Evolutionary conservation across 2,329 filamentous ascomycete species (phyloP).

Genomic region (Claviceps spartinae): DNA sequence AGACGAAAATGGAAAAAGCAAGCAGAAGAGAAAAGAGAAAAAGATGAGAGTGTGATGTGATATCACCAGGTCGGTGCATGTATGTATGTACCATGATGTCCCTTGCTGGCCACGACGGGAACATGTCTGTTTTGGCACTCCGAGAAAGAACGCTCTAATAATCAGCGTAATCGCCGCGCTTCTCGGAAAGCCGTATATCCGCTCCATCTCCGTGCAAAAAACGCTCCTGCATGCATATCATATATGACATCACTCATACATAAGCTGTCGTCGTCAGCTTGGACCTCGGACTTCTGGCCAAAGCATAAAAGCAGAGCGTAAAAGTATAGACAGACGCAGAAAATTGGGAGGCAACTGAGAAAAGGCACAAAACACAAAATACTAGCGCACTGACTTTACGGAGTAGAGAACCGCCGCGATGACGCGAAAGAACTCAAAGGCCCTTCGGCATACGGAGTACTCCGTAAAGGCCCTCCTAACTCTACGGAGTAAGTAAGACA

Average conservation of each 20-base stretch:
- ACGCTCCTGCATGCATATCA: constrained; percentile 13
- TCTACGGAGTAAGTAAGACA: too few species aligned
- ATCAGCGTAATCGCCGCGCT: constrained; percentile 2
- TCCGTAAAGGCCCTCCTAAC: too few species aligned
- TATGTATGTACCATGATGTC: too few species aligned
- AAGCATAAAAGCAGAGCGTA: constrained; percentile 13
- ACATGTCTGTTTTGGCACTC: not conserved
- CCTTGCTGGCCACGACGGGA: not conserved
- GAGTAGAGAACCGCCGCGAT: too few species aligned
- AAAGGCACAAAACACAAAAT: too few species aligned
- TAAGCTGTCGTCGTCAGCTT: constrained; percentile 12
- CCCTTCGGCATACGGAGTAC: too few species aligned
- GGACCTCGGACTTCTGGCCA: constrained; percentile 18
- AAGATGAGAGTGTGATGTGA: too few species aligned
- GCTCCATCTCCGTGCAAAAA: constrained; percentile 16
- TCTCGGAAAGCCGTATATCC: constrained; percentile 14
- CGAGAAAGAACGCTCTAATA: not conserved
- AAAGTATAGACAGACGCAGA: constrained; percentile 7
- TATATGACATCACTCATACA: constrained; percentile 20
- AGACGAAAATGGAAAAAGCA: not conserved
- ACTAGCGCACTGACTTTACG: not conserved
- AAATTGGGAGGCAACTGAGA: not conserved
- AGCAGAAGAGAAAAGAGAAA: not conserved
- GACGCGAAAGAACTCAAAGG: too few species aligned
- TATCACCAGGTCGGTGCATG: too few species aligned